Conservation (phyloP, 805 yeast genomes). For the Pichia ethanolica region DNA sequence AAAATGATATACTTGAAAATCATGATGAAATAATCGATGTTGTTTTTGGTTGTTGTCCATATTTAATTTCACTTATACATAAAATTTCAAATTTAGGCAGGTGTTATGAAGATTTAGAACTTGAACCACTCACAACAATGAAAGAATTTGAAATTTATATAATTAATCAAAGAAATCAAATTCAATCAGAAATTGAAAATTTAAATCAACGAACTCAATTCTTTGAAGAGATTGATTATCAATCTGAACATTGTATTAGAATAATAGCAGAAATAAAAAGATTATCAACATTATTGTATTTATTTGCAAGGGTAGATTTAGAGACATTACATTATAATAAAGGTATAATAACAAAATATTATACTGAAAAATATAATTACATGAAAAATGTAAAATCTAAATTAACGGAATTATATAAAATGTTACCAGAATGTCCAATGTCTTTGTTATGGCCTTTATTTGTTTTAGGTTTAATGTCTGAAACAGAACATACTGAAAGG, state of each 20-base stretch:
- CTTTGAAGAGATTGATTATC: slow-evolving; percentile 10
- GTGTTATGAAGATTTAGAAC: slow-evolving; percentile 28
- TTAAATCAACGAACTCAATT: slow-evolving; percentile 21
- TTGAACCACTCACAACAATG: slow-evolving; percentile 15
- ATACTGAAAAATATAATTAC: slow-evolving; percentile 9
- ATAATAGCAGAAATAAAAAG: slow-evolving; percentile 34
- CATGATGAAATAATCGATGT: slow-evolving; percentile 30
- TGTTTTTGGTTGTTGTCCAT: slow-evolving; percentile 35
- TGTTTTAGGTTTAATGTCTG: slow-evolving; percentile 30
- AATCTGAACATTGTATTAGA: slow-evolving; percentile 18
- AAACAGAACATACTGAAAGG: slow-evolving; percentile 31
- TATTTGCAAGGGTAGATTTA: slow-evolving; percentile 30
- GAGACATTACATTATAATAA: slow-evolving; percentile 17
- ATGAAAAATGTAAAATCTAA: slow-evolving; percentile 15
- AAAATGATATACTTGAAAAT: not conserved
- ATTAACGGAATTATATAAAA: slow-evolving; percentile 19
- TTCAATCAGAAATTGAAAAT: slow-evolving; percentile 21
- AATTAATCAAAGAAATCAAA: slow-evolving; percentile 23
- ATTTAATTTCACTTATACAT: slow-evolving; percentile 30
- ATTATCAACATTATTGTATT: slow-evolving; percentile 29
- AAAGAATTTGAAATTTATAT: slow-evolving; percentile 14
- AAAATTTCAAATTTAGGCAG: slow-evolving; percentile 32
- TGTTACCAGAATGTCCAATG: slow-evolving; percentile 28
- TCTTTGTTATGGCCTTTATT: slow-evolving; percentile 37
- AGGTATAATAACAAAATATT: slow-evolving; percentile 5